These are phyloP conservation scores for Tolypocladium inflatum DNA, from an alignment of 2,329 filamentous ascomycete species.

Conservation along the genomic window DNA sequence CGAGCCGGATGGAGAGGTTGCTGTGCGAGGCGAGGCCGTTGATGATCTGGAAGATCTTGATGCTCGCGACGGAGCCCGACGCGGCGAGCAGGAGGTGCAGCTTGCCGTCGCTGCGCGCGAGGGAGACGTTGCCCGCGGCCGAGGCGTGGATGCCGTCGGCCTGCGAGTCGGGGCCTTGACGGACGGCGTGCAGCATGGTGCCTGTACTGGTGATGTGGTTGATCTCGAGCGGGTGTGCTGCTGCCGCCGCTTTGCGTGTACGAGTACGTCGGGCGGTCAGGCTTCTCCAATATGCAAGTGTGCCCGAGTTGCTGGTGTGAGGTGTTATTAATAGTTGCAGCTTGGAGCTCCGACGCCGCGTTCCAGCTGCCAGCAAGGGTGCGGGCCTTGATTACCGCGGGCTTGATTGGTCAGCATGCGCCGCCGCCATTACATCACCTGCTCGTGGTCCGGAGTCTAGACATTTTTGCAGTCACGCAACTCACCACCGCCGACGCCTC, in stretches of 20 bases:
- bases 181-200: not conserved
- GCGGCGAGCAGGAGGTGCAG: constrained; percentile 32
- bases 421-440: not conserved
- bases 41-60: constrained; percentile 67
- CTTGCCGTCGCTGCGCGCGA: constrained; percentile 27
- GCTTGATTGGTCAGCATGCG: constrained; percentile 2
- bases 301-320: not conserved
- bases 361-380: not conserved
- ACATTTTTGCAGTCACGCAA: not conserved
- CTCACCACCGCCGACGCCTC: not conserved
- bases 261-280: not conserved
- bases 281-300: not conserved
- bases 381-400: not conserved
- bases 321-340: not conserved
- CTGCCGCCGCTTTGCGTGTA: not conserved
- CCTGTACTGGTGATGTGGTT: not conserved
- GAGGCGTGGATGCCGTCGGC: constrained; percentile 5
- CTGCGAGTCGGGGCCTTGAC: not conserved
- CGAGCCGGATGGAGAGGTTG: constrained; percentile 70
- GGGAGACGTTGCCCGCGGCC: constrained; percentile 21
- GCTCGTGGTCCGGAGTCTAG: not conserved
- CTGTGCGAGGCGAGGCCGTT: constrained; percentile 39
- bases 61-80: constrained; percentile 64
- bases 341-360: not conserved
- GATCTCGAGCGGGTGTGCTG: not conserved